A percentile compares a stretch with the other conserved stretches of the same genome.
Conservation (phyloP, 176 grass and related monocot species). For the Echinochloa phyllopogon region DNA sequence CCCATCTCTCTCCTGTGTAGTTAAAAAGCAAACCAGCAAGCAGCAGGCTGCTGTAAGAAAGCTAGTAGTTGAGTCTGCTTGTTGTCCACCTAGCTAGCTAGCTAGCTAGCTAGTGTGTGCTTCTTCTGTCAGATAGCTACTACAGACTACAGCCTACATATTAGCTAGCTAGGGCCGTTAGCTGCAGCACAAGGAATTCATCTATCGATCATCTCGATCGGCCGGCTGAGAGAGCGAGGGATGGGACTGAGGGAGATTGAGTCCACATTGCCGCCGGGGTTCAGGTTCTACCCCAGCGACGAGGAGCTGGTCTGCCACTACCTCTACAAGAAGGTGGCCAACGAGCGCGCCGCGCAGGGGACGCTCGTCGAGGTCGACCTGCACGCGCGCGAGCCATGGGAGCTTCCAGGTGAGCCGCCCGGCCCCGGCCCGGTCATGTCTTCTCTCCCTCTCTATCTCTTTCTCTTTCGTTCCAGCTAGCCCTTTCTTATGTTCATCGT, state of each 20-base stretch:
- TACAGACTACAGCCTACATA: not conserved
- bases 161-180: not conserved
- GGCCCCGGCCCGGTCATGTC: not conserved
- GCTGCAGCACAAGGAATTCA: not conserved
- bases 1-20: not conserved
- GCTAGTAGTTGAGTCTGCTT: not conserved
- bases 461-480: not conserved
- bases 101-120: not conserved
- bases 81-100: not conserved
- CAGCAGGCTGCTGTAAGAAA: not conserved
- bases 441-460: not conserved
- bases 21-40: not conserved
- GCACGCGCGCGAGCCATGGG: slow-evolving; percentile 89
- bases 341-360: slow-evolving; percentile 60
- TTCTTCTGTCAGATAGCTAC: not conserved
- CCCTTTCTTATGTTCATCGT: too few species aligned
- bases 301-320: slow-evolving; percentile 98
- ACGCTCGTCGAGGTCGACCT: slow-evolving; percentile 95
- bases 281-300: slow-evolving; percentile 97
- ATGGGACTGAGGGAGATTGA: slow-evolving; percentile 92
- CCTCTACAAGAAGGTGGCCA: slow-evolving; percentile 89
- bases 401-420: slow-evolving; percentile 68
- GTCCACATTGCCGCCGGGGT: slow-evolving; percentile 90
- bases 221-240: not conserved
- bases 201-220: not conserved